Percentiles rank a stretch among this genome's conserved stretches.
phyloP scores from a whole-genome alignment of 257 asterid genomes.

The Fraxinus cuspidata region DNA sequence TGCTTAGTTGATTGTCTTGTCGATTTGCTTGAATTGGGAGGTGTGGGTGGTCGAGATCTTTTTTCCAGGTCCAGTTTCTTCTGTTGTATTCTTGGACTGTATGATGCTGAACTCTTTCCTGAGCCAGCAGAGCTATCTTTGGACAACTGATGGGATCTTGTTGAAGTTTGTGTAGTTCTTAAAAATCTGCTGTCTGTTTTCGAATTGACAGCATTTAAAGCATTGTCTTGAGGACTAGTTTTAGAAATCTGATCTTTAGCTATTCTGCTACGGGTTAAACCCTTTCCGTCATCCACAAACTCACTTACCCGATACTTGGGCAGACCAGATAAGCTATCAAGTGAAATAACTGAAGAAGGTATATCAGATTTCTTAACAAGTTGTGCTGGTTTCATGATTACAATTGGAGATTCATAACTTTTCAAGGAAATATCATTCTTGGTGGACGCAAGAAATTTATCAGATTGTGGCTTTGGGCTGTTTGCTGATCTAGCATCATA shows the following conservation, averaged over 20 bases:
- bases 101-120: slow-evolving; percentile 56
- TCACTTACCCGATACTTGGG: slow-evolving; percentile 40
- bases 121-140: slow-evolving; percentile 52
- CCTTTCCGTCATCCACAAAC: slow-evolving; percentile 40
- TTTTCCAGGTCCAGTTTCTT: slow-evolving; percentile 68
- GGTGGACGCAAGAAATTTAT: slow-evolving; percentile 35
- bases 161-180: slow-evolving; percentile 44
- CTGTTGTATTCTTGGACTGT: slow-evolving; percentile 76
- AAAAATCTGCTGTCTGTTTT: slow-evolving; percentile 39
- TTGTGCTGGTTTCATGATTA: slow-evolving; percentile 89
- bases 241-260: slow-evolving; percentile 39
- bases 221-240: slow-evolving; percentile 38
- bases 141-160: slow-evolving; percentile 45
- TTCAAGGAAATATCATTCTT: slow-evolving; percentile 43
- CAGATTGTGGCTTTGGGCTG: slow-evolving; percentile 43
- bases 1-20: slow-evolving; percentile 63
- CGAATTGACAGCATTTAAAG: slow-evolving; percentile 34
- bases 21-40: slow-evolving; percentile 58
- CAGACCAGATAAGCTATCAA: slow-evolving; percentile 45
- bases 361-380: slow-evolving; percentile 62
- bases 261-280: slow-evolving; percentile 28
- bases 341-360: slow-evolving; percentile 63
- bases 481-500: slow-evolving; percentile 39
- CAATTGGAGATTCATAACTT: slow-evolving; percentile 69
- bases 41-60: slow-evolving; percentile 69